phyloP scores from a whole-genome alignment of 345 rosid genomes.

The Salix udensis region DNA sequence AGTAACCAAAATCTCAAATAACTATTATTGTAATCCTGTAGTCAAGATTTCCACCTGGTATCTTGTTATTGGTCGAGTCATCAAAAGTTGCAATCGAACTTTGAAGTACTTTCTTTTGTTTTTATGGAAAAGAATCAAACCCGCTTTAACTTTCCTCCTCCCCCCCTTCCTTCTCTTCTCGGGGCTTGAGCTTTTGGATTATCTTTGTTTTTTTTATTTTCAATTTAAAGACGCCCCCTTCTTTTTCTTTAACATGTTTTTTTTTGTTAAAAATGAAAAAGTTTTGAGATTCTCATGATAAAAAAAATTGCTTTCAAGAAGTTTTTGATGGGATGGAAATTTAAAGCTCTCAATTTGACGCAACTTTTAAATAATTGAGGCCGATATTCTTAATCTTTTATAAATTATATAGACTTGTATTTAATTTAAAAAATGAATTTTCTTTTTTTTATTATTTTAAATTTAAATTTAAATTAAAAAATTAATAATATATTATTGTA shows the following conservation, averaged over 20 bases:
- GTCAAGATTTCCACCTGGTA: conserved; percentile 15
- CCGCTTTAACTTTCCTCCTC: not conserved
- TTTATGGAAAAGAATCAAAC: not conserved
- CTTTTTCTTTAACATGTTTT: too few species aligned
- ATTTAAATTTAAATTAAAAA: too few species aligned
- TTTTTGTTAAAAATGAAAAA: too few species aligned
- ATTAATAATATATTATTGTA: too few species aligned
- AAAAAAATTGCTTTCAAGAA: not conserved
- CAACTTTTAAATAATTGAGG: not conserved
- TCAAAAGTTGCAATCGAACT: conserved; percentile 9
- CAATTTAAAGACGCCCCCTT: not conserved
- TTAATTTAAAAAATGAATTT: too few species aligned
- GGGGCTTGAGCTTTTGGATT: not conserved
- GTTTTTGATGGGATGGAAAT: not conserved
- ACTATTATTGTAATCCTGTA: not conserved
- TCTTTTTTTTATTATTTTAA: too few species aligned
- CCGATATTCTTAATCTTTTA: not conserved
- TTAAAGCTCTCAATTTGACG: not conserved
- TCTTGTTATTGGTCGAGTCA: not conserved
- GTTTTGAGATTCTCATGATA: too few species aligned
- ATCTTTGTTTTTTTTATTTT: not conserved
- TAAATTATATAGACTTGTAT: too few species aligned
- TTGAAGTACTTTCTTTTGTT: not conserved
- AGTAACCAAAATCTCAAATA: too few species aligned
- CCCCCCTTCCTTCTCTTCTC: too few species aligned